Conservation (phyloP, 2,329 filamentous ascomycete species). For the Aspergillus tubingensis region DNA sequence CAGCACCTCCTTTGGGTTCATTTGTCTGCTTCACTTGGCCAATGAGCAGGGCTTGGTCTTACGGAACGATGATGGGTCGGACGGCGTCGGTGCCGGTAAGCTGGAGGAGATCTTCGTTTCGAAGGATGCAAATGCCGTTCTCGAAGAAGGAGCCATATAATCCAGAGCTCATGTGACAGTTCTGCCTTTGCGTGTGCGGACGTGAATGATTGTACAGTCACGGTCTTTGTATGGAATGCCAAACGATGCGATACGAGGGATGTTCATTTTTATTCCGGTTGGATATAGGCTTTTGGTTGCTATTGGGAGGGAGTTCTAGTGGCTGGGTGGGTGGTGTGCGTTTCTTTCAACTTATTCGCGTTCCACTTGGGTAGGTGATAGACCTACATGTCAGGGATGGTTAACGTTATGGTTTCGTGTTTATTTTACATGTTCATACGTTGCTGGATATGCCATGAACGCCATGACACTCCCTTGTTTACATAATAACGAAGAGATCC, state of each 20-base stretch:
- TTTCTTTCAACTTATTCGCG: neutral
- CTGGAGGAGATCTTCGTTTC: slow-evolving; percentile 50
- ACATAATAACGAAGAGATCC: neutral
- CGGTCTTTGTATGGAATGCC: neutral
- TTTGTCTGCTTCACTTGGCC: slow-evolving; percentile 84
- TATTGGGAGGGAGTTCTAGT: slow-evolving; percentile 19
- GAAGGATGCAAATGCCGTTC: slow-evolving; percentile 42
- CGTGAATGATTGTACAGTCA: slow-evolving; percentile 10
- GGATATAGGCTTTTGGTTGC: slow-evolving; percentile 14
- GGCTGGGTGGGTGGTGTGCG: neutral
- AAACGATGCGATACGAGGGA: slow-evolving; percentile 17
- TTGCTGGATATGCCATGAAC: neutral
- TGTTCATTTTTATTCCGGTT: slow-evolving; percentile 9
- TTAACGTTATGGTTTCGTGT: neutral
- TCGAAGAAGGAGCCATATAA: slow-evolving; percentile 38
- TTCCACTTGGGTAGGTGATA: neutral
- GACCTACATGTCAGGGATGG: neutral
- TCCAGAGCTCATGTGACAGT: neutral
- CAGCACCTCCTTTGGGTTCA: slow-evolving; percentile 90
- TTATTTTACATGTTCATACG: neutral
- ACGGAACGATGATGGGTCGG: slow-evolving; percentile 56
- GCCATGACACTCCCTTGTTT: neutral
- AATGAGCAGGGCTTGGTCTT: slow-evolving; percentile 90
- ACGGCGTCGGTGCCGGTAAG: slow-evolving; percentile 30
- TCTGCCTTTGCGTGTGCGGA: neutral